Percentiles rank a stretch among this genome's conserved stretches.
phyloP scores from a whole-genome alignment of 1,284 basidiomycete species.

The Ganoderma sinense region DNA sequence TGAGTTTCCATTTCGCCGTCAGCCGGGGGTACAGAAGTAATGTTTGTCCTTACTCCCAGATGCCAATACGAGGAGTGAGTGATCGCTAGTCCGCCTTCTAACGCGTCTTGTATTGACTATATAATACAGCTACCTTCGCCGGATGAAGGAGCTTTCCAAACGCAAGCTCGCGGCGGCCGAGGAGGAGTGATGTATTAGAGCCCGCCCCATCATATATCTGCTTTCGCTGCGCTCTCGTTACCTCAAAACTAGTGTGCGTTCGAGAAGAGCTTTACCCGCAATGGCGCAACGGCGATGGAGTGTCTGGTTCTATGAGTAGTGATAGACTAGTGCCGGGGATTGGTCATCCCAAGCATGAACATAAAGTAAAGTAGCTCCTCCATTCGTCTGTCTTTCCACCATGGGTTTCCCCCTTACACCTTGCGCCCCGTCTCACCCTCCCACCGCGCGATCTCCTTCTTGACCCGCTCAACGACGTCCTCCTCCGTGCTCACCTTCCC shows the following conservation, averaged over 20 bases:
- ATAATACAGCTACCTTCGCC: constrained; percentile 75
- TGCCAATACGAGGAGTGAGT: constrained; percentile 93
- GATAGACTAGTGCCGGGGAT: constrained; percentile 6
- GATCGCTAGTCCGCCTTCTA: background rate
- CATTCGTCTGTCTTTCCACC: background rate
- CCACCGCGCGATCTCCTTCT: constrained; percentile 67
- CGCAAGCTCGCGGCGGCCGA: constrained; percentile 73
- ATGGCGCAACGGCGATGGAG: background rate
- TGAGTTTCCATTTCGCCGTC: constrained; percentile 46
- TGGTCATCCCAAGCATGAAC: constrained; percentile 5
- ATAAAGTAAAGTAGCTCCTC: constrained; percentile 5
- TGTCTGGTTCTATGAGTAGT: constrained; percentile 4
- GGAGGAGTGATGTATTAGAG: constrained; percentile 41
- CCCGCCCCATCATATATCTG: constrained; percentile 14
- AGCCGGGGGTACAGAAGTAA: background rate
- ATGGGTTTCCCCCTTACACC: constrained; percentile 32
- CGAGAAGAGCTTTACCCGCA: background rate
- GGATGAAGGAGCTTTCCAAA: constrained; percentile 84
- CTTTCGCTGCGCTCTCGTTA: constrained; percentile 14
- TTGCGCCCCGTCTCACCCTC: constrained; percentile 48
- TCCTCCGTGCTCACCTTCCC: constrained; percentile 82
- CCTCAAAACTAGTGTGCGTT: background rate
- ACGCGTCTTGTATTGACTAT: background rate
- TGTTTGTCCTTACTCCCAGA: constrained; percentile 46
- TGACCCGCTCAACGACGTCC: constrained; percentile 72